These are phyloP conservation scores for Lepiota brunneoincarnata DNA, from an alignment of 768 basidiomycete species.

Conservation along the genomic window DNA sequence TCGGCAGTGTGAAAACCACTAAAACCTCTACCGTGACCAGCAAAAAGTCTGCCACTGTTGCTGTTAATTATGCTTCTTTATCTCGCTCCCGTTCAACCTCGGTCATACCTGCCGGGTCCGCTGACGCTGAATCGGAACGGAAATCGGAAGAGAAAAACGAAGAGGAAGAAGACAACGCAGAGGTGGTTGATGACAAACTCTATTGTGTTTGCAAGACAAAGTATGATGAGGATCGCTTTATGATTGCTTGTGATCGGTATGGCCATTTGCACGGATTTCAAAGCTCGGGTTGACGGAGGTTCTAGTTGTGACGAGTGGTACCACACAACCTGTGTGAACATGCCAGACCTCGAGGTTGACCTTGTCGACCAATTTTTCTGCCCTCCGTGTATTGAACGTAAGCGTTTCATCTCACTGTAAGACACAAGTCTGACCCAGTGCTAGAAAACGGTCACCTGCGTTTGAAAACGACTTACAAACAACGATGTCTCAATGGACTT, in stretches of 20 bases:
- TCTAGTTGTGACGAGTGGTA: conserved; percentile 93
- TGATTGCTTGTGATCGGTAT: conserved; percentile 93
- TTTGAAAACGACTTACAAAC: conserved; percentile 76
- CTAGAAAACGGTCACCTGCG: conserved; percentile 58
- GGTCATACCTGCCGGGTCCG: conserved; percentile 49
- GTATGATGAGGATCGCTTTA: conserved; percentile 84
- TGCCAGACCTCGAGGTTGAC: conserved; percentile 79
- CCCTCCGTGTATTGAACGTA: conserved; percentile 75
- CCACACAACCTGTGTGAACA: conserved; percentile 80
- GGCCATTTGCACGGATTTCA: conserved; percentile 22
- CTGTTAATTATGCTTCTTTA: conserved; percentile 23
- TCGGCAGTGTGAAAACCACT: conserved; percentile 21
- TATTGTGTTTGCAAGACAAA: conserved; percentile 88
- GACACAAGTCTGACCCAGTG: neutral
- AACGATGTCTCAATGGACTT: conserved; percentile 70
- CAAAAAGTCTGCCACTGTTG: conserved; percentile 17
- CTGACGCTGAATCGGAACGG: conserved; percentile 34
- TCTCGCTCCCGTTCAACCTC: conserved; percentile 72
- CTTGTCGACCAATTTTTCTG: conserved; percentile 93
- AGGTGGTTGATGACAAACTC: conserved; percentile 63
- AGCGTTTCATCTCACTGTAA: conserved; percentile 26
- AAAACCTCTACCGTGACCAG: conserved; percentile 8
- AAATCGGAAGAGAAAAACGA: conserved; percentile 43
- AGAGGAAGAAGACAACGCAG: conserved; percentile 36
- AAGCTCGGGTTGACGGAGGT: neutral